phyloP scores from a whole-genome alignment of 805 yeast species.

The Monosporozyma yasuniensis region DNA sequence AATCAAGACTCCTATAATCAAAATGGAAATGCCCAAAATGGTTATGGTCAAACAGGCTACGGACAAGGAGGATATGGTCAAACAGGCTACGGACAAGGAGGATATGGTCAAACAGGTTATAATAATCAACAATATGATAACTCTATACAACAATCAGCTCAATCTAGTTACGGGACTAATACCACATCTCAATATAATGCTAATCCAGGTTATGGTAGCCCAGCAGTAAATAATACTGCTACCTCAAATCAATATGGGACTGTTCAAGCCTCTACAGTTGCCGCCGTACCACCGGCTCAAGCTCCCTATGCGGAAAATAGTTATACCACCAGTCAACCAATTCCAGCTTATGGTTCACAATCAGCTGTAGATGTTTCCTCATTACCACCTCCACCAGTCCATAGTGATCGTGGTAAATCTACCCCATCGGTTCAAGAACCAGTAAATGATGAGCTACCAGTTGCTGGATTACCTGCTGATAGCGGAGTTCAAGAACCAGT shows the following conservation, averaged over 20 bases:
- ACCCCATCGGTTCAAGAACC: neutral
- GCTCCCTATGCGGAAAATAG: neutral
- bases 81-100: too few species aligned
- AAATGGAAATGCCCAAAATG: too few species aligned
- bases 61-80: neutral
- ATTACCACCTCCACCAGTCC: constrained; percentile 24
- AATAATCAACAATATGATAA: neutral
- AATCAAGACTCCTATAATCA: too few species aligned
- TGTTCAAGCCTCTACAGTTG: neutral
- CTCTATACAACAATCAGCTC: neutral
- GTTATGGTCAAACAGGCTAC: too few species aligned
- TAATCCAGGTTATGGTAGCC: neutral
- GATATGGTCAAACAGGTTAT: neutral
- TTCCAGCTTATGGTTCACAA: constrained; percentile 8
- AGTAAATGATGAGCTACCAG: neutral
- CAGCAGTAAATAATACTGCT: neutral
- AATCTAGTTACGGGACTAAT: neutral
- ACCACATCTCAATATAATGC: neutral
- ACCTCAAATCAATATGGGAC: neutral
- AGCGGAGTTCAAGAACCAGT: neutral
- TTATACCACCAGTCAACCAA: neutral
- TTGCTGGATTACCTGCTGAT: neutral
- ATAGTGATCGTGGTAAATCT: constrained; percentile 13
- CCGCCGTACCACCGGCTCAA: neutral
- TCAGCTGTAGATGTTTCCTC: constrained; percentile 8